phyloP scores from a whole-genome alignment of 2,329 filamentous ascomycete species.

The Beauveria asiatica region DNA sequence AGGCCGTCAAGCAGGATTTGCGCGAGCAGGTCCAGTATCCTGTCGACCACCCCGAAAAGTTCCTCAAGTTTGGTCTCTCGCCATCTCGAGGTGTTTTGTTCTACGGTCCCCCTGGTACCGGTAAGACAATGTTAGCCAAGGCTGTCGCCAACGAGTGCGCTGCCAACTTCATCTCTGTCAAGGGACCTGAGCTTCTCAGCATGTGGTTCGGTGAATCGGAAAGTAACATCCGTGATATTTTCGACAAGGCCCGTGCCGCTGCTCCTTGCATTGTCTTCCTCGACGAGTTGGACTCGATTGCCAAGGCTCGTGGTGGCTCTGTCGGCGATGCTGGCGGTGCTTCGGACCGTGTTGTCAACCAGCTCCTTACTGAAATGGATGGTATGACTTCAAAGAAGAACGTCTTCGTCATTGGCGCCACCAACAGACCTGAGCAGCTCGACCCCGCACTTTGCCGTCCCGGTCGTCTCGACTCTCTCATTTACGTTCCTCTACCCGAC shows the following conservation, averaged over 20 bases:
- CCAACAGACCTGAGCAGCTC: constrained; percentile 96
- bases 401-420: constrained; percentile 98
- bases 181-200: constrained; percentile 94
- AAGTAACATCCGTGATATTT: constrained; percentile 99
- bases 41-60: constrained; percentile 98
- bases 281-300: constrained; percentile 96
- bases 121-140: constrained; percentile 99
- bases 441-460: constrained; percentile 97
- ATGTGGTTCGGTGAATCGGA: constrained; percentile 99
- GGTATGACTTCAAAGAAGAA: constrained; percentile 99
- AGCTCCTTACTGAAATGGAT: constrained; percentile 98
- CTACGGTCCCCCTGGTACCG: constrained; percentile 97
- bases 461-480: constrained; percentile 94
- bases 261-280: constrained; percentile 98
- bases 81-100: constrained; percentile 97
- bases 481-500: constrained; percentile 95
- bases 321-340: constrained; percentile 94
- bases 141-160: constrained; percentile 98
- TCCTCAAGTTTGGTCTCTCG: constrained; percentile 99
- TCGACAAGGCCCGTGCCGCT: constrained; percentile 97
- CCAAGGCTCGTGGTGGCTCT: constrained; percentile 97
- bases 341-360: constrained; percentile 98
- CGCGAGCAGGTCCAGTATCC: constrained; percentile 98
- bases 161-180: constrained; percentile 99
- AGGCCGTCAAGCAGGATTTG: constrained; percentile 98